A percentile compares a stretch with the other conserved stretches of the same genome.
phyloP scores from a whole-genome alignment of 768 basidiomycete genomes.

The Kwoniella shandongensis region DNA sequence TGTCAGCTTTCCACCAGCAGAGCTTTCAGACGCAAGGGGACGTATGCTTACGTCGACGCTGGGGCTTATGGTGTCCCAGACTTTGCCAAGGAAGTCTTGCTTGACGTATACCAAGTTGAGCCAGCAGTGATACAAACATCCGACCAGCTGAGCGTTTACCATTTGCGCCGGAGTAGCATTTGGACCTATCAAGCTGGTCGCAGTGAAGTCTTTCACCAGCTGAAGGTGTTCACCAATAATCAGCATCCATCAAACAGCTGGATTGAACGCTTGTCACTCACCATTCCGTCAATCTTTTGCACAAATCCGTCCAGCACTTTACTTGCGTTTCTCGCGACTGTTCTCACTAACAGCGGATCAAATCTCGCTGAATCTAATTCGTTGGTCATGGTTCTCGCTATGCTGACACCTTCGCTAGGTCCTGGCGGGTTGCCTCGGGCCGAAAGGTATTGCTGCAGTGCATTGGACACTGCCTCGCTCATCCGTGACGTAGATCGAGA shows the following conservation, averaged over 20 bases:
- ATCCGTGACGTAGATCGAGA: constrained; percentile 77
- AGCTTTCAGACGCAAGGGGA: not conserved
- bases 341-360: constrained; percentile 79
- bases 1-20: not conserved
- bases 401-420: constrained; percentile 69
- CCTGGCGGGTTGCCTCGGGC: constrained; percentile 71
- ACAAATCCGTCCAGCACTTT: constrained; percentile 69
- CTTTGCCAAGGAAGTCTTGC: constrained; percentile 66
- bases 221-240: constrained; percentile 45
- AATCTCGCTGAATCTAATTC: constrained; percentile 91
- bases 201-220: constrained; percentile 75
- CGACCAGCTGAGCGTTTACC: constrained; percentile 73
- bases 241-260: too few species aligned
- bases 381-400: constrained; percentile 77
- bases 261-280: constrained; percentile 55
- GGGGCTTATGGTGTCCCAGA: constrained; percentile 62
- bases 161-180: constrained; percentile 74
- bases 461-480: constrained; percentile 75
- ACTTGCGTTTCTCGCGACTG: constrained; percentile 72
- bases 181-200: constrained; percentile 72
- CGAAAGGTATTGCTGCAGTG: constrained; percentile 62
- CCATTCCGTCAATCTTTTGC: constrained; percentile 67
- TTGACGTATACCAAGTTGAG: constrained; percentile 65
- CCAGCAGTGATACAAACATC: constrained; percentile 77
- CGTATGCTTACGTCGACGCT: constrained; percentile 64